phyloP scores from a whole-genome alignment of 371 early-diverging fungal genomes.

The Saksenaea oblongispora region DNA sequence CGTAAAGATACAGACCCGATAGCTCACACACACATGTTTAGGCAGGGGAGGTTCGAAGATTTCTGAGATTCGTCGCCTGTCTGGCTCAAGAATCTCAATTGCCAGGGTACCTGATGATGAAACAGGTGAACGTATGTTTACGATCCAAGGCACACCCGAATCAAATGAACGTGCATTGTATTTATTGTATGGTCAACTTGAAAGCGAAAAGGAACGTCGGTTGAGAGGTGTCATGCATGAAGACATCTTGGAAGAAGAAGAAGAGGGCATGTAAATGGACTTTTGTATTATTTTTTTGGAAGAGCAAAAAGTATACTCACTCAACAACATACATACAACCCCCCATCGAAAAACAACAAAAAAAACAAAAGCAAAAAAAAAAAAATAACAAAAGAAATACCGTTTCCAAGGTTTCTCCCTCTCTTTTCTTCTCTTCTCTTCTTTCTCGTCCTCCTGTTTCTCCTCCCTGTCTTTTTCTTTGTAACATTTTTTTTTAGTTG shows the following conservation, averaged over 20 bases:
- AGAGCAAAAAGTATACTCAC: slow-evolving; percentile 3
- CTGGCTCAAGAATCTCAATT: slow-evolving; percentile 86
- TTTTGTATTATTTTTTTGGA: slow-evolving; percentile 6
- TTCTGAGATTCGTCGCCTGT: slow-evolving; percentile 85
- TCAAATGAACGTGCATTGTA: slow-evolving; percentile 87
- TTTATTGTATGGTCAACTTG: slow-evolving; percentile 85
- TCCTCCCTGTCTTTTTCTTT: slow-evolving; percentile 6
- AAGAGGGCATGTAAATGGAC: slow-evolving; percentile 8
- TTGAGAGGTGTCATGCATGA: slow-evolving; percentile 44
- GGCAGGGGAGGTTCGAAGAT: slow-evolving; percentile 87
- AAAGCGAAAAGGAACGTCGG: slow-evolving; percentile 83
- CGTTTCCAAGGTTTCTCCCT: not conserved
- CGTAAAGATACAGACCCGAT: not conserved
- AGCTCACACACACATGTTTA: not conserved
- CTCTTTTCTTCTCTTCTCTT: not conserved
- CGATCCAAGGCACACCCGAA: slow-evolving; percentile 85
- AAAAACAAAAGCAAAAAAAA: not conserved
- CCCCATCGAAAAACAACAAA: too few relatives aligned
- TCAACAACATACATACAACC: slow-evolving; percentile 2
- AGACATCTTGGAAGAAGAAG: slow-evolving; percentile 38
- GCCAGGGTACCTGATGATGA: slow-evolving; percentile 79
- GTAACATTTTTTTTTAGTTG: slow-evolving; percentile 9
- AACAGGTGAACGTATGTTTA: slow-evolving; percentile 83
- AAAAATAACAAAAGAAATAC: not conserved
- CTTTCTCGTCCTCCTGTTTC: not conserved